A percentile compares a stretch with the other conserved stretches of the same genome.
Conservation (phyloP, 768 basidiomycete genomes). For the Podaxis rugospora region DNA sequence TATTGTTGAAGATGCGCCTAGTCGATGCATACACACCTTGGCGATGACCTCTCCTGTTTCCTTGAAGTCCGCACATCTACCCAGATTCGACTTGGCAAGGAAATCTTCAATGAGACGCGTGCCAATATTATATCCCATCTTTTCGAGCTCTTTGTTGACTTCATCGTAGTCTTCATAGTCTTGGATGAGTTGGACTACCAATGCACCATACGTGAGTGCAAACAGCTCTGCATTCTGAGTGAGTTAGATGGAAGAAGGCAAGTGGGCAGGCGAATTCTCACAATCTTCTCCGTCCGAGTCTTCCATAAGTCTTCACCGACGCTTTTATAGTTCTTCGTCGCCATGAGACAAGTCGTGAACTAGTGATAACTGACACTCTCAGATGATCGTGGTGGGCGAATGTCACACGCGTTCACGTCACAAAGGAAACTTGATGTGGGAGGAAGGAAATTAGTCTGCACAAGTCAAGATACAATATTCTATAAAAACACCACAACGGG, state of each 20-base stretch:
- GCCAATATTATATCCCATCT: slow-evolving; percentile 99
- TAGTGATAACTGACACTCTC: background rate
- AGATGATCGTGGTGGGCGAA: background rate
- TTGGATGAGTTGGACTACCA: slow-evolving; percentile 97
- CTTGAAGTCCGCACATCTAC: slow-evolving; percentile 88
- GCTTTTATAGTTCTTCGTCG: slow-evolving; percentile 79
- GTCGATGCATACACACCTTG: slow-evolving; percentile 50
- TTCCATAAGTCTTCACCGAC: slow-evolving; percentile 98
- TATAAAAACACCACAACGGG: background rate
- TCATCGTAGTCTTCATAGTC: slow-evolving; percentile 98
- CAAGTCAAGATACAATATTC: background rate
- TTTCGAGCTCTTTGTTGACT: slow-evolving; percentile 95
- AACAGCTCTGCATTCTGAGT: slow-evolving; percentile 94
- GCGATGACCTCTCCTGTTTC: slow-evolving; percentile 95
- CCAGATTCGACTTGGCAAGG: slow-evolving; percentile 85
- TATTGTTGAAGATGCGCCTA: background rate
- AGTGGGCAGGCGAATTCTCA: slow-evolving; percentile 31
- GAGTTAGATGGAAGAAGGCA: slow-evolving; percentile 16
- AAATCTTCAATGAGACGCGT: slow-evolving; percentile 96
- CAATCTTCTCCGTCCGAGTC: slow-evolving; percentile 89
- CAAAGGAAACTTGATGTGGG: slow-evolving; percentile 7
- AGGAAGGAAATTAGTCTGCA: background rate
- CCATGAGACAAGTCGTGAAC: slow-evolving; percentile 36
- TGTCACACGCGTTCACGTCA: slow-evolving; percentile 19
- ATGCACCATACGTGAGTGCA: slow-evolving; percentile 92